phyloP scores from a whole-genome alignment of 176 grass and related monocot genomes.

The Rhynchospora pubera region DNA sequence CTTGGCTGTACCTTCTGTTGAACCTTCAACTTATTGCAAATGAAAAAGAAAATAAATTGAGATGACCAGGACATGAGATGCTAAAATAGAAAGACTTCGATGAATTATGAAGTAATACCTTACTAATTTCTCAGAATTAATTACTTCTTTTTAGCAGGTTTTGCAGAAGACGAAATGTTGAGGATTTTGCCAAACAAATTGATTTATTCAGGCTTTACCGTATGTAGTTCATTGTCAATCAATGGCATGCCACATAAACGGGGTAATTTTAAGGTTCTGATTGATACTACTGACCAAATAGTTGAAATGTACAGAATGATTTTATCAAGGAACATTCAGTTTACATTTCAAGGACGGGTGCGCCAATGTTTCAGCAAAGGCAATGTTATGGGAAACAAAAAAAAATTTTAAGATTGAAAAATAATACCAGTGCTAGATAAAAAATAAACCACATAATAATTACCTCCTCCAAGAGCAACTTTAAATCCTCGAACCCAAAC shows the following conservation, averaged over 20 bases:
- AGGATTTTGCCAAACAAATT: background rate
- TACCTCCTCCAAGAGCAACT: background rate
- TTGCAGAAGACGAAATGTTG: too few relatives aligned
- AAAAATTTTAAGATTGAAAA: background rate
- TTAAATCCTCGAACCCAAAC: background rate
- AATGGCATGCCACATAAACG: background rate
- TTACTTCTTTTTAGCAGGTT: too few relatives aligned
- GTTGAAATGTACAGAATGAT: background rate
- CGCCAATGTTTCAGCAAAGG: too few relatives aligned
- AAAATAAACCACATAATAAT: too few relatives aligned
- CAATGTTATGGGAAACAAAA: background rate
- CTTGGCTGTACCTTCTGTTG: background rate
- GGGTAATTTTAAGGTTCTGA: background rate
- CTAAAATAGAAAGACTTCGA: background rate
- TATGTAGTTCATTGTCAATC: background rate
- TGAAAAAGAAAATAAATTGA: background rate
- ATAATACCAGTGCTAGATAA: too few relatives aligned
- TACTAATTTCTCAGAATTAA: too few relatives aligned
- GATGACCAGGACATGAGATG: background rate
- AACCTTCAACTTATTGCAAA: background rate
- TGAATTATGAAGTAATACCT: background rate
- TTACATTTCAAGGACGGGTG: background rate
- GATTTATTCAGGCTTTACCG: background rate
- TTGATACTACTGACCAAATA: background rate
- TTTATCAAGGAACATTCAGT: background rate